phyloP scores from a whole-genome alignment of 2,329 filamentous ascomycete genomes.

The Tricladium varicosporioides region DNA sequence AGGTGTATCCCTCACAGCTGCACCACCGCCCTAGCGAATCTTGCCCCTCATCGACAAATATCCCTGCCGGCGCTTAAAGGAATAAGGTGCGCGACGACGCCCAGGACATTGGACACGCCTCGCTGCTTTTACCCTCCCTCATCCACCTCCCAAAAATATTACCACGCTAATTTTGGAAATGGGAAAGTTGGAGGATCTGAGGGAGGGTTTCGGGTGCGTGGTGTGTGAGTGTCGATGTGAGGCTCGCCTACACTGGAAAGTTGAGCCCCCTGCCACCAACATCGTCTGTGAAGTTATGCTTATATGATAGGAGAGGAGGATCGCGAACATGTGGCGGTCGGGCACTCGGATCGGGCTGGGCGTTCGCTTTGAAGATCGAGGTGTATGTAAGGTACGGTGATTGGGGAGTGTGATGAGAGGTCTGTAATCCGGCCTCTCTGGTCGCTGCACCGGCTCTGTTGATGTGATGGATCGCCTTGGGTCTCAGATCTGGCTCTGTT shows the following conservation, averaged over 20 bases:
- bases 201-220: neutral
- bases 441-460: conserved; percentile 17
- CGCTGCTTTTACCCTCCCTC: conserved; percentile 6
- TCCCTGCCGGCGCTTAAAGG: conserved; percentile 4
- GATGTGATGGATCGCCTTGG: neutral
- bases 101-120: neutral
- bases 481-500: conserved; percentile 18
- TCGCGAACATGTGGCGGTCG: conserved; percentile 5
- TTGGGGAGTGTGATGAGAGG: conserved; percentile 10
- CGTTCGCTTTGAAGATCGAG: neutral
- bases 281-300: conserved; percentile 16
- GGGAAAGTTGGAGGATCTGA: neutral
- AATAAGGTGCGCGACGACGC: neutral
- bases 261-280: neutral
- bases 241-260: neutral
- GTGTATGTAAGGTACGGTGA: conserved; percentile 16
- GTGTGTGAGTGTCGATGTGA: neutral
- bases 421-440: conserved; percentile 3
- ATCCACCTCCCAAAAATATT: conserved; percentile 8
- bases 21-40: neutral
- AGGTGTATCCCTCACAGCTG: neutral
- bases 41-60: neutral
- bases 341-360: conserved; percentile 4
- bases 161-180: conserved; percentile 1
- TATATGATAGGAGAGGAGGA: conserved; percentile 5